Base-by-base conservation (phyloP, 2,329 filamentous ascomycete species). In the Nigrospora osmanthi region DNA sequence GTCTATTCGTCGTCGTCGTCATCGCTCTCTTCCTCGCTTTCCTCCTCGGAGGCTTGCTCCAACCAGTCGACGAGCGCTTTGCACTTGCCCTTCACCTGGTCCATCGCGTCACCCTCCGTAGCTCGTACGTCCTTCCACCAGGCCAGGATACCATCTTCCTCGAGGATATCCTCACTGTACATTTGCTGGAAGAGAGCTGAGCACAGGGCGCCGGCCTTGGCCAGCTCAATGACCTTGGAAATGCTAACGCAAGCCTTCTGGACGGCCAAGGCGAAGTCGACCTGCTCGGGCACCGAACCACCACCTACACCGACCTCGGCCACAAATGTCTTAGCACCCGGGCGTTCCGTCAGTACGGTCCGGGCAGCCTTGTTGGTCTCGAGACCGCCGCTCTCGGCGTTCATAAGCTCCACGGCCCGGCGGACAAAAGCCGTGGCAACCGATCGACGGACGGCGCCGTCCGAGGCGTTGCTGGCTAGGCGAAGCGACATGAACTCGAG, bases 401-500 rank as follows among this genome's bases (percentile, higher is more conserved):
- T 69, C 49, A 73, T 60, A 19, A 95, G 75, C 60, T 89, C 84
- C 6, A 81, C 76, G 38, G 90, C 85, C 46, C 86, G 84, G 57
- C 87, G 88, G 56, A 88, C 85, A 60, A 97, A 91, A 1, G 90
- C 87, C 2, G 84, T 80, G 3, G 88, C 88, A 19, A 97, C 83
- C 14, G 93, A 89, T 32, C 85, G 83, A 38, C 91, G 87, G 58
- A 97, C 87, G 63, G 93, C 86, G 52, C 84, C 78, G 58, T 95
- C 91, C 1, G 89, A 90, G 3, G 93, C 93, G 58, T 97, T 89
- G 57, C 87, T 88, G 44, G 84, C 85, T 63, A 98, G 87, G 11
- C 91, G 85, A n/a, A 97, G 74, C 39, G 89, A 87, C 71, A 90
- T 95, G 50, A 98, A 86, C 62, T 98, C 93, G 32, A 97, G 78